Base-by-base conservation (phyloP, 192 early-diverging fungal species). In the Coemansia sp. region DNA sequence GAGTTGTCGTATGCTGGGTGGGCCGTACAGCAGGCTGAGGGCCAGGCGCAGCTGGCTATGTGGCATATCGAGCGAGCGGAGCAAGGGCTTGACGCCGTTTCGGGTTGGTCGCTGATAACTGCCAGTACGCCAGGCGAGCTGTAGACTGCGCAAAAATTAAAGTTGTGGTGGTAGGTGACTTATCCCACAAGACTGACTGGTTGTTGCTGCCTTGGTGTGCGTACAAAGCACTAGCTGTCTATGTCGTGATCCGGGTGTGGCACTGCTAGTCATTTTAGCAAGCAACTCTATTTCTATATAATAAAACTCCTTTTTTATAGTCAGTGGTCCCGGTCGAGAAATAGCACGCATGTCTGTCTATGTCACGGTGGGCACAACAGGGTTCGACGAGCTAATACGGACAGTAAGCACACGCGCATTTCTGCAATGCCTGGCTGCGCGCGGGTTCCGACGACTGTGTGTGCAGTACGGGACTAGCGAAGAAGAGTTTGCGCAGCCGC, bases 321-420 rank as follows among this genome's bases (percentile, higher is more conserved):
- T 10, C 19, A 35, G 15, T 8, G 30, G 33, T 1, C 9, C n/a
- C n/a, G n/a, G n/a, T n/a, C 9, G n/a, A 50, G 3, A 32, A 23
- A 52, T 38, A 52, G n/a, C 6, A 31, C 57, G 13, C 14, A 71
- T 65, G 62, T 58, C 67, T 11, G 79, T 86, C 4, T 91, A 93
- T 57, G 85, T 93, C 22, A 95, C 92, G 0, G 92, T 97, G 10
- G 94, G 94, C n/a, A 89, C 91, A 14, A 95, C 92, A 2, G 85
- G 85, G 0, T 97, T 97, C 56, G 89, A 93, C 54, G 75, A 78
- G 8, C 81, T 97, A 8, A 62, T 95, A 32, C 29, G 55, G 8
- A 61, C 67, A 1, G 70, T 82, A 2, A 62, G 73, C 21, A 70
- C 77, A 15, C 22, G 36, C 4, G 31, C 59, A 13, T 81, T 90